phyloP scores from a whole-genome alignment of 2,329 filamentous ascomycete species.

The Alternaria viburni region DNA sequence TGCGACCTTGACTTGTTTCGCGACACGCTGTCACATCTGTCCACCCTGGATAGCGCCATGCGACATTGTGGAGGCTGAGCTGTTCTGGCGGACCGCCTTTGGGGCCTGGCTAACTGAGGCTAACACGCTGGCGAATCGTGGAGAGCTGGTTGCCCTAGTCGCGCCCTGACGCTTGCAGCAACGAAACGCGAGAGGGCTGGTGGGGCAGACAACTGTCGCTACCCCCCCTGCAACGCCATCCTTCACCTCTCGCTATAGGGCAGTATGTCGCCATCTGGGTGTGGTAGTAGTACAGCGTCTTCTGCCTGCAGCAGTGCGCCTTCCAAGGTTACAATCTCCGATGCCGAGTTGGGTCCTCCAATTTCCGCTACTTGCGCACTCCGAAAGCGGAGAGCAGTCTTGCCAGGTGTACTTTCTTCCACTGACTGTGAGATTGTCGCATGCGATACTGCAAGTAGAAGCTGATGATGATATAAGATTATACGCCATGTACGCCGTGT shows the following conservation, averaged over 20 bases:
- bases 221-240: background rate
- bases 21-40: slow-evolving; percentile 5
- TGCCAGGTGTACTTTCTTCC: background rate
- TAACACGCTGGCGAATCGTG: slow-evolving; percentile 4
- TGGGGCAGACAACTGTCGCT: slow-evolving; percentile 10
- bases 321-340: background rate
- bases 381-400: background rate
- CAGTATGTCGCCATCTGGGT: background rate
- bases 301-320: background rate
- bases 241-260: background rate
- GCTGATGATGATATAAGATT: background rate
- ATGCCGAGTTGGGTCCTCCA: background rate
- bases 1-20: background rate
- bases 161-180: background rate
- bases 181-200: slow-evolving; percentile 3
- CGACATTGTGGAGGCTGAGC: slow-evolving; percentile 11
- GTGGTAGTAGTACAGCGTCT: background rate
- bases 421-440: background rate
- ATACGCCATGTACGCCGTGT: background rate
- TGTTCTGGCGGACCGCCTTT: slow-evolving; percentile 11
- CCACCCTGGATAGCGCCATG: background rate
- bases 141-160: background rate
- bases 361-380: background rate
- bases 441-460: background rate
- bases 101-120: slow-evolving; percentile 4